Evolutionary conservation across 192 early-diverging fungal genomes (phyloP), one percentile per base, ranked within the genome.

Genomic region (Blastocladiella britannica): DNA sequence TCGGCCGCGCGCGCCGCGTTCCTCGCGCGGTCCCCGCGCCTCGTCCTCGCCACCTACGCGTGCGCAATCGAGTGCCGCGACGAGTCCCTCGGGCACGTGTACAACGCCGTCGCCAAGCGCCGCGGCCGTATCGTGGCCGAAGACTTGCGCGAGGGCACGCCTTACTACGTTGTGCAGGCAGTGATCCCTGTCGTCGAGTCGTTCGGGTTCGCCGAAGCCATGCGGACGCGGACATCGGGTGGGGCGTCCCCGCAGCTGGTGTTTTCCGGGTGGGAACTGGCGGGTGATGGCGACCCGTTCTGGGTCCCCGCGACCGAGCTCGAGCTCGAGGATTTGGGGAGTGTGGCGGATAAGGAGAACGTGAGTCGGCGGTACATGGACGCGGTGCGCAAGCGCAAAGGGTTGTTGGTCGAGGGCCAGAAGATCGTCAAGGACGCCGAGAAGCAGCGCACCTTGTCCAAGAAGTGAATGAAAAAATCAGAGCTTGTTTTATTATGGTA

Each of bases 161-260:
- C 89, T 2, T 92, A 93, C 62, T 99, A 93, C 67, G 79, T 82
- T 37, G 88, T 99, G 65, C 75, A 79, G 59, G 78, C 90, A 0
- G 58, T 78, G 9, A 65, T 99, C 22, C 96, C 96, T 4, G 91
- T 99, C 18, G 79, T 99, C 26, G 96, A 99, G 65, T 87, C 84
- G 53, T 97, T 99, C 77, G 96, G 96, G n/a, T 96, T 99, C 69
- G 80, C 89, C 7, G 96, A 99, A 64, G 91, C 97, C 63, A 87
- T 99, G 26, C 81, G 96, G 25, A 99, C 91, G 65, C 74, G 86
- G 60, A 93, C 93, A 0, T 89, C 88, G 0, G 96, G 96, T 0
- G 88, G 87, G 0, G 96, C 96, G 7, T 87, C 80, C 58, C 96
- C 96, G 2, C 86, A 95, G 61, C 72, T 99, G 26, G 82, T 99